Evolutionary conservation across 768 basidiomycete genomes (phyloP), one percentile per base, ranked within the genome.

Genomic region (Lyophyllum shimeji): DNA sequence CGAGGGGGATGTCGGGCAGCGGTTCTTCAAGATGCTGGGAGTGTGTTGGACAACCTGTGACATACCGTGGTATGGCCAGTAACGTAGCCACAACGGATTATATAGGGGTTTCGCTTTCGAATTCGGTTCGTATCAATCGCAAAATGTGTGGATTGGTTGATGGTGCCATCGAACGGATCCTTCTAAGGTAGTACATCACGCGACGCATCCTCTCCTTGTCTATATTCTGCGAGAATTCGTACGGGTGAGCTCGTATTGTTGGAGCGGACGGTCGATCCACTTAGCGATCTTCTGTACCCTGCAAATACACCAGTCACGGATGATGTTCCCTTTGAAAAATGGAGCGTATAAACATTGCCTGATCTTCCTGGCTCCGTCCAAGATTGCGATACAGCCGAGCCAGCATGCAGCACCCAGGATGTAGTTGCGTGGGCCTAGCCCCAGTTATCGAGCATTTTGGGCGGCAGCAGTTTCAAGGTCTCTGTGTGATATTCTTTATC

Each of bases 1-100:
- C 46, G 7, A 31, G 49, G 29, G 73, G 78, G 39, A 73, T 79
- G 25, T 79, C 78, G 3, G 78, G 78, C 1, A 81, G 77, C 52
- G 78, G 79, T 58, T 77, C 77, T 40, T n/a, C 5, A n/a, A 40
- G 6, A 5, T n/a, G n/a, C 39, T n/a, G n/a, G 9, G 9, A 5
- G 29, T 17, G 39, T 9, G 39, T 40, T 7, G n/a, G 4, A 18
- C 8, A 40, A n/a, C 6, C 39, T n/a, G 39, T 18, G 9, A 40
- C 39, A 40, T 4, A 40, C 39, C n/a, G 6, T 40, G 39, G 5
- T 18, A 4, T n/a, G n/a, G 15, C 17, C n/a, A 18, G 39, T 40
- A 40, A 40, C n/a, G 39, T 9, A n/a, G 39, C n/a, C 4, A 17
- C 6, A 37, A 37, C 34, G n/a, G n/a, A n/a, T n/a, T n/a, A n/a